Evolutionary conservation across 1,284 basidiomycete species (phyloP), one percentile per base, ranked within the genome.

Genomic region (Leccinum subrobustum): DNA sequence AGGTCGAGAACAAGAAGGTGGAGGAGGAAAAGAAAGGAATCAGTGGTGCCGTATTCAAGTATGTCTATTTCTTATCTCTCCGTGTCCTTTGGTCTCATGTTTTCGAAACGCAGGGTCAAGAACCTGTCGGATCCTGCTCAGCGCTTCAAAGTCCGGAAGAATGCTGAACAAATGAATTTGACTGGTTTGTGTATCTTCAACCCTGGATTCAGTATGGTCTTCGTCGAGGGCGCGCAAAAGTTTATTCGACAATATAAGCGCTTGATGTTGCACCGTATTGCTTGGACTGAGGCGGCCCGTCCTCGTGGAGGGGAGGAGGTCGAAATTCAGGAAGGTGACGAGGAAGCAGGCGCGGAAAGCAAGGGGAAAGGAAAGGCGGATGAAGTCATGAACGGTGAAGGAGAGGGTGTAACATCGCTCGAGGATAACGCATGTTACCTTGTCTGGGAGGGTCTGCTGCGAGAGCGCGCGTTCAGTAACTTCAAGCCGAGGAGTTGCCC

Each of bases 121-220:
- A 92, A 87, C 60, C 85, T 99, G 52, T 84, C 89, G n/a, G 95
- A 98, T 73, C 93, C 92, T 0, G 83, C 93, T 14, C 97, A 99
- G 71, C 89, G 92, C 64, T 98, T 95, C 83, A 99, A 99, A 79
- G 92, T 98, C 47, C 87, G 92, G 62, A 93, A 92, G 81, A 98
- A 98, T 70, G 96, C 96, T 2, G 89, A 96, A 72, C 95, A 98
- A 74, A 81, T 90, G 72, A 88, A 86, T 62, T 81, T 99, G 16
- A 91, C 93, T 0, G 96, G 97, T 4, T 78, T 96, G 25, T 92
- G 90, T 68, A 89, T 98, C 68, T 95, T 95, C 81, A 88, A 95
- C 70, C 91, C 93, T 0, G 77, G 83, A 31, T 98, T 98, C 81
- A 90, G 86, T 64, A 81, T 99, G 75, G 88, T 99, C 31, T 90